A percentile compares a stretch with the other conserved stretches of the same genome.
Evolutionary conservation across 1,284 basidiomycete species (phyloP).

Genomic region (Hypsizygus ulmarius): DNA sequence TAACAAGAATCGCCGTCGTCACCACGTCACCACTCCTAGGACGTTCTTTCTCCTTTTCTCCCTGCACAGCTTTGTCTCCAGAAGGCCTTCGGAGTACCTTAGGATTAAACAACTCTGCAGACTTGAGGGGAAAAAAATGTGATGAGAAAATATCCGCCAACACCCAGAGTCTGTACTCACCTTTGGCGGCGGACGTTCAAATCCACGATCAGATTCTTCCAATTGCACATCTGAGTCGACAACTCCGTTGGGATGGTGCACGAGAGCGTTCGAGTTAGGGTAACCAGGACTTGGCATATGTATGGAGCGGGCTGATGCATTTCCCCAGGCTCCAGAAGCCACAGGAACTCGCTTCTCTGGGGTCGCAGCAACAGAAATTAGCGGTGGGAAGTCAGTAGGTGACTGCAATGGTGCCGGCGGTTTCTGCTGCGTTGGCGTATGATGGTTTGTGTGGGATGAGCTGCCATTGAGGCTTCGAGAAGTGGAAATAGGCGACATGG

Average conservation of each 20-base stretch:
- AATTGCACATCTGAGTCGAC: constrained; percentile 24
- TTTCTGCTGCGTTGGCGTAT: constrained; percentile 26
- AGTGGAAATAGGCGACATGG: constrained; percentile 36
- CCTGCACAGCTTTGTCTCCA: constrained; percentile 14
- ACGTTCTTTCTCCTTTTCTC: constrained; percentile 26
- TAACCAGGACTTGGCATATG: constrained; percentile 40
- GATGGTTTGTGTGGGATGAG: constrained; percentile 20
- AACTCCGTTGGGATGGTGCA: constrained; percentile 33
- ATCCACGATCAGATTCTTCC: constrained; percentile 50
- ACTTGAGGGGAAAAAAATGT: constrained; percentile 20
- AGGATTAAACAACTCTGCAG: constrained; percentile 54
- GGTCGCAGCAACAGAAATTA: constrained; percentile 40
- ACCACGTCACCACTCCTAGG: constrained; percentile 26
- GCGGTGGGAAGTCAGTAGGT: constrained; percentile 66
- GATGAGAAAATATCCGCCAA: constrained; percentile 1
- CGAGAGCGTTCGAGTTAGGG: constrained; percentile 29
- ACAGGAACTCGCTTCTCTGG: constrained; percentile 49
- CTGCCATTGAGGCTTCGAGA: constrained; percentile 33
- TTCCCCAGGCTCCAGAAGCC: constrained; percentile 67
- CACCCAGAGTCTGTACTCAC: constrained; percentile 18
- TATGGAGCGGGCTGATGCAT: constrained; percentile 51
- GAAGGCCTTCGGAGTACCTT: constrained; percentile 34
- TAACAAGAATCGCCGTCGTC: constrained; percentile 32
- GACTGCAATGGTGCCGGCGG: constrained; percentile 49
- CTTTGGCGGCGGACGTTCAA: constrained; percentile 50